Conservation (phyloP, 768 basidiomycete species). For the Macrolepiota albuminosa region DNA sequence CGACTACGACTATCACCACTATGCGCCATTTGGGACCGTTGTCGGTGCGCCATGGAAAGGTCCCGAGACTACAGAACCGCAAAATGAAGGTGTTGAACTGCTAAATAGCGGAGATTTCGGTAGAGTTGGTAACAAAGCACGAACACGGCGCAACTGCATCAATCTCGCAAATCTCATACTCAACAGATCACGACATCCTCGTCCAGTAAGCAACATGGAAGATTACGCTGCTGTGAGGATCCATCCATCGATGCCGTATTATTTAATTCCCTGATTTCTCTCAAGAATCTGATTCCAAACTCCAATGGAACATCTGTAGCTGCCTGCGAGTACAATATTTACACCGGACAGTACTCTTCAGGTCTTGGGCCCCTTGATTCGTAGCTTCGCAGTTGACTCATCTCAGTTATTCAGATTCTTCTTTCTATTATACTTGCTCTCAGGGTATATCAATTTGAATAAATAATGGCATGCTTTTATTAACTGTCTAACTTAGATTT, state of each 20-base stretch:
- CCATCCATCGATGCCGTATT: neutral
- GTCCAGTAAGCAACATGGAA: conserved; percentile 39
- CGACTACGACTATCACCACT: conserved; percentile 35
- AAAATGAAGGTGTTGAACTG: conserved; percentile 58
- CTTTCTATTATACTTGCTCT: conserved; percentile 91
- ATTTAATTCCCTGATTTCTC: neutral
- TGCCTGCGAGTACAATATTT: conserved; percentile 66
- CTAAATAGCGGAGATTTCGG: conserved; percentile 82
- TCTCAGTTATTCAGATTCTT: conserved; percentile 52
- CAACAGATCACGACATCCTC: conserved; percentile 33
- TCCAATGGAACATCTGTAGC: conserved; percentile 78
- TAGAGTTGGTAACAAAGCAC: conserved; percentile 46
- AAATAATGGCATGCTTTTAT: neutral
- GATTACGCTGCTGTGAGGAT: conserved; percentile 48
- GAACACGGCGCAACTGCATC: conserved; percentile 31
- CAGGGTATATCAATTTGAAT: conserved; percentile 47
- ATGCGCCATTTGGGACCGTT: conserved; percentile 23
- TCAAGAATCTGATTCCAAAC: conserved; percentile 72
- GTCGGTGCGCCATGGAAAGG: conserved; percentile 21
- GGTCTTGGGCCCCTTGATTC: conserved; percentile 32
- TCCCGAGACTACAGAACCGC: conserved; percentile 46
- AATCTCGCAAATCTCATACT: conserved; percentile 50
- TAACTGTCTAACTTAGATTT: conserved; percentile 54
- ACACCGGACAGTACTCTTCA: conserved; percentile 80
- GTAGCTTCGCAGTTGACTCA: conserved; percentile 1